phyloP scores from a whole-genome alignment of 2,329 filamentous ascomycete genomes.

The Phoma sp. region DNA sequence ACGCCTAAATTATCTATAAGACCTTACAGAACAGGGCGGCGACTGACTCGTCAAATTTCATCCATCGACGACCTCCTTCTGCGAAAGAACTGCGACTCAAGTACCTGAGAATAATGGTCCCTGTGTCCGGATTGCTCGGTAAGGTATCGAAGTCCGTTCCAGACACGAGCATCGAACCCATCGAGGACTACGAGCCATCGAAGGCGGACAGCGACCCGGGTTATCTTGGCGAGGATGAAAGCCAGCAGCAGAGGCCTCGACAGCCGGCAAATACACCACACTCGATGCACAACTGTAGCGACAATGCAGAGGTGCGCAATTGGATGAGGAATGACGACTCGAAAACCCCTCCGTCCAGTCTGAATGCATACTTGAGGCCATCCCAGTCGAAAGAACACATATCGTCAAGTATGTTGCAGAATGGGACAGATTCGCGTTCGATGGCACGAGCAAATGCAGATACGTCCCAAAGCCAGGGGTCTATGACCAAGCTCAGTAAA shows the following conservation, averaged over 20 bases:
- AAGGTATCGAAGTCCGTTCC: neutral
- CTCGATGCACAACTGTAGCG: neutral
- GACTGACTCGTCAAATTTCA: neutral
- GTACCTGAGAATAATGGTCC: neutral
- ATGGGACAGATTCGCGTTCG: conserved; percentile 12
- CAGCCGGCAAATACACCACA: neutral
- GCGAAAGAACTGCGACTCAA: neutral
- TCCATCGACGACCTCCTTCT: neutral
- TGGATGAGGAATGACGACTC: neutral
- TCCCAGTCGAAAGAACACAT: conserved; percentile 1
- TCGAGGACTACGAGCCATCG: neutral
- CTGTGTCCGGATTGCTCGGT: neutral
- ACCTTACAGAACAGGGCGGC: neutral
- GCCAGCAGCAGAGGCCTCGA: no score
- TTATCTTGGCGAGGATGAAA: neutral
- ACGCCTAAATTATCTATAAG: neutral
- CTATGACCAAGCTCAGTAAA: neutral
- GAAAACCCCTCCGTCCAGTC: neutral
- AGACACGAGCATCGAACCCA: neutral
- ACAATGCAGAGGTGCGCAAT: neutral
- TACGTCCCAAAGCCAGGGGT: neutral
- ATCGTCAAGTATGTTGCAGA: conserved; percentile 18
- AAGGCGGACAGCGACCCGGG: neutral
- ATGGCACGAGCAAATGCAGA: conserved; percentile 14
- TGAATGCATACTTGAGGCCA: neutral